These are phyloP conservation scores for Boletus rubropictus DNA, from an alignment of 768 basidiomycete species.

Conservation along the genomic window DNA sequence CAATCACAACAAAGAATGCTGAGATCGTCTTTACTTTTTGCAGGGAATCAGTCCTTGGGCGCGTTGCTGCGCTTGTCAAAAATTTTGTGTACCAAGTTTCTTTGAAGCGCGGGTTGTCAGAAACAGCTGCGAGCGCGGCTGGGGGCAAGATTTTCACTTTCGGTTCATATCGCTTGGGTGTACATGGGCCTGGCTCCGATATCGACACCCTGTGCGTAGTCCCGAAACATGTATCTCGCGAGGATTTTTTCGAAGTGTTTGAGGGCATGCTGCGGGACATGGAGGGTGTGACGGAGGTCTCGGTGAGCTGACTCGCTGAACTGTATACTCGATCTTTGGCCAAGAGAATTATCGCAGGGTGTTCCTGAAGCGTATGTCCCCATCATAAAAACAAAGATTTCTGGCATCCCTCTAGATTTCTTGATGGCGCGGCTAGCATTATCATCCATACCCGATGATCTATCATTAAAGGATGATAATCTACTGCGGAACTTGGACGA, in stretches of 20 bases:
- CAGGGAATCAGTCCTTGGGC: constrained; percentile 91
- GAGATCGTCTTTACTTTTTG: constrained; percentile 18
- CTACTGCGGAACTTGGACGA: constrained; percentile 91
- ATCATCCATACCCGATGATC: constrained; percentile 85
- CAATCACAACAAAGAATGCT: constrained; percentile 12
- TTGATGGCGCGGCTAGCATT: constrained; percentile 85
- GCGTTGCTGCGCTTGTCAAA: constrained; percentile 83
- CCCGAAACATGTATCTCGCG: constrained; percentile 90
- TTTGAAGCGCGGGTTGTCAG: constrained; percentile 75
- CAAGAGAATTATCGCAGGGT: constrained; percentile 46
- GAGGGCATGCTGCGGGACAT: constrained; percentile 80
- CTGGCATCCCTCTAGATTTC: constrained; percentile 90
- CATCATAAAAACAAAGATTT: constrained; percentile 86
- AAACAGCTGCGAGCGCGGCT: constrained; percentile 79
- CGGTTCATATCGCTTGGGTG: constrained; percentile 95
- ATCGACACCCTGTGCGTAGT: constrained; percentile 99
- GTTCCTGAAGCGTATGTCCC: constrained; percentile 98
- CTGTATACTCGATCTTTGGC: not conserved
- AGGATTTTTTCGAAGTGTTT: constrained; percentile 93
- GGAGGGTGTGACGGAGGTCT: constrained; percentile 82
- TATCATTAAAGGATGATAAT: constrained; percentile 87
- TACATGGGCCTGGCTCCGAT: constrained; percentile 92
- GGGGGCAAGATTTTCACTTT: constrained; percentile 99
- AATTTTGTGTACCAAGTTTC: constrained; percentile 86
- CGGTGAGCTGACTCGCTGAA: constrained; percentile 50